Conservation (phyloP, 306 rosid genomes). For the Gastrolobium bilobum region DNA sequence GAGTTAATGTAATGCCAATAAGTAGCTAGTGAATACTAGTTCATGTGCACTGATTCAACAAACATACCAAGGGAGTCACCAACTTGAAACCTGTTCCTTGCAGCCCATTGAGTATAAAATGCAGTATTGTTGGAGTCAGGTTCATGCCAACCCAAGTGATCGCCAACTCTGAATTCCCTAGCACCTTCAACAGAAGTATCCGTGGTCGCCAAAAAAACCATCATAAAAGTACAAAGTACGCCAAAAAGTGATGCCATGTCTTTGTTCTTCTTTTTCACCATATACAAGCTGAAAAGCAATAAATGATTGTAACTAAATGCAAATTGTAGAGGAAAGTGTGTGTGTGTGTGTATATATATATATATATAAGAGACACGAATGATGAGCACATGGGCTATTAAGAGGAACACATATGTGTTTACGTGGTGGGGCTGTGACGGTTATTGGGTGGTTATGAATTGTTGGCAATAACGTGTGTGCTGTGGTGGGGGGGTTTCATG, state of each 20-base stretch:
- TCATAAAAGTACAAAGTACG: constrained; percentile 9
- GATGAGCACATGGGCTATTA: neutral
- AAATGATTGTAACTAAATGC: neutral
- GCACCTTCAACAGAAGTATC: constrained; percentile 42
- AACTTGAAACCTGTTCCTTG: constrained; percentile 62
- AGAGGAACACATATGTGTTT: neutral
- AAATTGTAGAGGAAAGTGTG: neutral
- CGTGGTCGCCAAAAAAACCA: constrained; percentile 38
- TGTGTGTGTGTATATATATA: neutral
- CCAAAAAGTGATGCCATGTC: constrained; percentile 46
- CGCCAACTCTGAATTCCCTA: constrained; percentile 69
- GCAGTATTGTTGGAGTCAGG: constrained; percentile 51
- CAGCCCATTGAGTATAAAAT: constrained; percentile 66
- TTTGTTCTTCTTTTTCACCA: neutral
- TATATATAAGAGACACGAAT: neutral
- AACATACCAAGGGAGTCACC: constrained; percentile 74
- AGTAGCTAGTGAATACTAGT: neutral
- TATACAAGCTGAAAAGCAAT: neutral
- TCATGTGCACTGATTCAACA: neutral
- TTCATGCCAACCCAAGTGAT: constrained; percentile 66
- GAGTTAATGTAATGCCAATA: no score
- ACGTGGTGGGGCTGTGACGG: constrained; percentile 34
- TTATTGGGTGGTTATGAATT: neutral
- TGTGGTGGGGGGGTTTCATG: constrained; percentile 9
- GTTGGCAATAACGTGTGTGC: constrained; percentile 25